Percentiles rank a stretch among this genome's conserved stretches.
Conservation (phyloP, 306 rosid genomes). For the Lupinus albus region DNA sequence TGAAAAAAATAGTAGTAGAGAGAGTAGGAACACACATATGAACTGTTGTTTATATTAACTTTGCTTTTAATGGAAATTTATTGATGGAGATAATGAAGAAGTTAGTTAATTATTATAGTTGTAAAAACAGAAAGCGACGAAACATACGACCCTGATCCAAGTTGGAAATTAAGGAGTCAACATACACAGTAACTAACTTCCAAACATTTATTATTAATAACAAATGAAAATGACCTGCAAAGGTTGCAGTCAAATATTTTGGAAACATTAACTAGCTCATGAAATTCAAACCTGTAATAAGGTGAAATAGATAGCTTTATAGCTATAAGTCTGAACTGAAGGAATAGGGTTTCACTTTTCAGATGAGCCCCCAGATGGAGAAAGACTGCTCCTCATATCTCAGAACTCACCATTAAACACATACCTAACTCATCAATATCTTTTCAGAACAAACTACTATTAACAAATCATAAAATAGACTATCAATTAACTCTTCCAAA, state of each 20-base stretch:
- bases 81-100: slow-evolving; percentile 22
- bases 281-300: background rate
- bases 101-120: slow-evolving; percentile 13
- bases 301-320: slow-evolving; percentile 26
- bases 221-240: slow-evolving; percentile 48
- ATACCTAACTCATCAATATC: slow-evolving; percentile 2
- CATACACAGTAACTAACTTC: slow-evolving; percentile 46
- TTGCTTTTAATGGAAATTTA: slow-evolving; percentile 39
- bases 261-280: slow-evolving; percentile 50
- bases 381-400: slow-evolving; percentile 7
- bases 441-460: slow-evolving; percentile 1
- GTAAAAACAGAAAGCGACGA: slow-evolving; percentile 43
- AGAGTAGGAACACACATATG: background rate
- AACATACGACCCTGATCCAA: slow-evolving; percentile 42
- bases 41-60: slow-evolving; percentile 23
- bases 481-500: no score
- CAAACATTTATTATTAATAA: slow-evolving; percentile 22
- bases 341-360: slow-evolving; percentile 44
- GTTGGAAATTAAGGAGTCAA: slow-evolving; percentile 47
- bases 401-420: slow-evolving; percentile 22
- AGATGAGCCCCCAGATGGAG: background rate
- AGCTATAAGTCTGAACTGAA: slow-evolving; percentile 11
- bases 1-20: background rate
- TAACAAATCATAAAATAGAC: no score
- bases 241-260: slow-evolving; percentile 48